Evolutionary conservation across 768 basidiomycete genomes (phyloP), one percentile per base, ranked within the genome.

Genomic region (Tephrocybe sp.): DNA sequence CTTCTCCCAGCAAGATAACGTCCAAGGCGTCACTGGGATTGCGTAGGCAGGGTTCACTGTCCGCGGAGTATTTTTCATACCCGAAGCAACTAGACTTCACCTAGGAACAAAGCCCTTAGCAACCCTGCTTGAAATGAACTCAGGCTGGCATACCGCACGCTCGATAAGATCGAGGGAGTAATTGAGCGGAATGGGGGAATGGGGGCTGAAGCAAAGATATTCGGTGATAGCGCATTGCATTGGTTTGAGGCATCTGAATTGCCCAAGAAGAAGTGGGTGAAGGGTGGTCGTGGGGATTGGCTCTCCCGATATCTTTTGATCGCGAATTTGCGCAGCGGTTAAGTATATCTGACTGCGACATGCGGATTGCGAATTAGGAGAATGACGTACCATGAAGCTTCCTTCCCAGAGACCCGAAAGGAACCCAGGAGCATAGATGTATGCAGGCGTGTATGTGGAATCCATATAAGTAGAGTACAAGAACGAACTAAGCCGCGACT

Each of bases 381-480:
- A 49, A 49, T 17, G 28, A 61, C 70, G 61, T 57, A 83, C 84
- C 79, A 80, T 80, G 61, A 75, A 80, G 41, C 69, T 71, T 1
- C 84, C 84, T 65, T 84, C 77, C 84, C 84, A 86, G 52, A 77
- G 60, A 3, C 82, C 84, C 24, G 78, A 69, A 48, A 85, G 69
- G 28, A 71, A 63, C 15, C 79, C 80, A 33, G 75, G 73, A 58
- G 68, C 59, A 57, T 72, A 74, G 21, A 62, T 56, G 43, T 62
- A 60, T n/a, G 55, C 58, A 50, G 64, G 63, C 54, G 60, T 33
- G 30, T 37, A 56, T 52, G 58, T 58, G 10, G 62, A 60, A 51
- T 48, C 36, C 18, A 53, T 17, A 45, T 58, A 56, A n/a, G 45
- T 64, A 26, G 48, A 57, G 45, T 30, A 45, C 32, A 50, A 43